These are phyloP conservation scores for Aspergillus brunneoviolaceus DNA, from an alignment of 2,329 filamentous ascomycete genomes.

Conservation along the genomic window DNA sequence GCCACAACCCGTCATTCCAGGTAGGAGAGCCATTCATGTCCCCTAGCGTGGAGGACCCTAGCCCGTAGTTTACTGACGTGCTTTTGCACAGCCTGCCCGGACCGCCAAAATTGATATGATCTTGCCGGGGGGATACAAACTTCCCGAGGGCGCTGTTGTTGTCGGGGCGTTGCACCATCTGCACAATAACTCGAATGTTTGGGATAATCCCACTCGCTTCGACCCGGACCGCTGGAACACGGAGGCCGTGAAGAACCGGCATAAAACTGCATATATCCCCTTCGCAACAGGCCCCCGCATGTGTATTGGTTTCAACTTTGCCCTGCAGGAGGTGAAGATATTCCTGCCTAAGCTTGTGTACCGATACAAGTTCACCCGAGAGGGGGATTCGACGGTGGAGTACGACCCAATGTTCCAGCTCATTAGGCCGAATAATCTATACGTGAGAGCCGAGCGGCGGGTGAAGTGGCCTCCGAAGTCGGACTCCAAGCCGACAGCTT, in stretches of 20 bases:
- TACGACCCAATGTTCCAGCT: slow-evolving; percentile 33
- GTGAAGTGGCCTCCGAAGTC: slow-evolving; percentile 28
- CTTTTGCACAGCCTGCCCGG: slow-evolving; percentile 49
- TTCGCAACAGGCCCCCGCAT: slow-evolving; percentile 58
- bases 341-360: slow-evolving; percentile 57
- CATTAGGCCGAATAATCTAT: slow-evolving; percentile 30
- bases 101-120: slow-evolving; percentile 57
- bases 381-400: slow-evolving; percentile 47
- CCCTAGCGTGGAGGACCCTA: too few species aligned
- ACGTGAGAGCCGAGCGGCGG: slow-evolving; percentile 16
- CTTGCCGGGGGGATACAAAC: slow-evolving; percentile 58
- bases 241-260: slow-evolving; percentile 53
- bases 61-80: too few species aligned
- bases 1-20: slow-evolving; percentile 60
- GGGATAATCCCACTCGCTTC: slow-evolving; percentile 59
- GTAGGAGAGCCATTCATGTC: too few species aligned
- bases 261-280: slow-evolving; percentile 55
- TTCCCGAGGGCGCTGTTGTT: slow-evolving; percentile 54
- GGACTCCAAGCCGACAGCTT: slow-evolving; percentile 1
- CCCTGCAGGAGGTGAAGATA: slow-evolving; percentile 60
- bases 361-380: slow-evolving; percentile 56
- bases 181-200: slow-evolving; percentile 54
- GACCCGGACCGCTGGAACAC: slow-evolving; percentile 62
- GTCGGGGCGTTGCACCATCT: slow-evolving; percentile 50
- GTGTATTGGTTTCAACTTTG: slow-evolving; percentile 66